Evolutionary conservation across 2,329 filamentous ascomycete genomes (phyloP).

Genomic region (Phialophora verrucosa): DNA sequence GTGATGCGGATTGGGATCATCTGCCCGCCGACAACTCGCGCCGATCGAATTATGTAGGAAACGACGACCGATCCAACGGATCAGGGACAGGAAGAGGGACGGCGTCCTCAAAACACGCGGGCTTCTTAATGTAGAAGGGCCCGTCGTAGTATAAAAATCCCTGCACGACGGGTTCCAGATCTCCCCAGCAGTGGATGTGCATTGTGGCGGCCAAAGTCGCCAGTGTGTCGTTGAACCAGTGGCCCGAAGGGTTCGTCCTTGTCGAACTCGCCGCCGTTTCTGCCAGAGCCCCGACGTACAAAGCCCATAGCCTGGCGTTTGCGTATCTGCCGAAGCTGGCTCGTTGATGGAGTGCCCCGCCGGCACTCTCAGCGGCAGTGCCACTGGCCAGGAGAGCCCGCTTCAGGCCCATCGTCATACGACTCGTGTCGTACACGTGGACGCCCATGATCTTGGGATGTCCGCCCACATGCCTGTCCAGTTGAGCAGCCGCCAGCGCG

Average conservation of each 20-base stretch:
- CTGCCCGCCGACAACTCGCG: no score
- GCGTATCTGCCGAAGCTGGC: neutral
- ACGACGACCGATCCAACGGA: no score
- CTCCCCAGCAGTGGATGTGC: neutral
- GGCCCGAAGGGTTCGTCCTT: neutral
- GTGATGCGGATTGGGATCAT: no score
- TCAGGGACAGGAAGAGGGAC: no score
- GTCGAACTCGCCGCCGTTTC: neutral
- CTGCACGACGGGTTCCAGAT: neutral
- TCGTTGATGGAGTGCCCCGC: neutral
- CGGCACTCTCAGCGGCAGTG: neutral
- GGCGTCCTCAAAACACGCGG: constrained; percentile 2
- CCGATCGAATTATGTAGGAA: no score
- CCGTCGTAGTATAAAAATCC: constrained; percentile 3
- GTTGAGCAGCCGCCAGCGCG: neutral
- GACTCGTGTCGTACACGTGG: constrained; percentile 3
- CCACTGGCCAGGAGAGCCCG: neutral
- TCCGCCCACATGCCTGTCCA: constrained; percentile 6
- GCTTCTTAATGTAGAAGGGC: neutral
- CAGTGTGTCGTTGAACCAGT: constrained; percentile 1
- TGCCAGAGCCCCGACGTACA: neutral
- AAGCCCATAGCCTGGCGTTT: neutral
- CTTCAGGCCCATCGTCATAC: neutral
- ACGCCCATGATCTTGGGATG: constrained; percentile 4
- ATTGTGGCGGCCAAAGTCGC: neutral